These are phyloP conservation scores for Grosmannia clavigera DNA, from an alignment of 2,329 filamentous ascomycete genomes.

Conservation along the genomic window DNA sequence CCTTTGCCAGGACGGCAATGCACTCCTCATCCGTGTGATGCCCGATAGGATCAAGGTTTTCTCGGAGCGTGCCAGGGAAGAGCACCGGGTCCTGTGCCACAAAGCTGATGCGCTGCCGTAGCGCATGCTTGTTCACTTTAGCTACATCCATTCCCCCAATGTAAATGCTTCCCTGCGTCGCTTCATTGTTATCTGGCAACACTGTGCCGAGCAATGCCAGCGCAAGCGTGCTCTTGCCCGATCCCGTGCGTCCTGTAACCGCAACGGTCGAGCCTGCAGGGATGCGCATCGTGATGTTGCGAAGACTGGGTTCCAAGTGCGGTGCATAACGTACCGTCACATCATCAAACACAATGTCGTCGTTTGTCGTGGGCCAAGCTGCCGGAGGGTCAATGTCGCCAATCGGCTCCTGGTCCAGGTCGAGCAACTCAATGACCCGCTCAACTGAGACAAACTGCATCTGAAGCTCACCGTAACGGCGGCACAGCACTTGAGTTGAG, in stretches of 20 bases:
- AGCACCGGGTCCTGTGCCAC: conserved; percentile 53
- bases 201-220: conserved; percentile 46
- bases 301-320: conserved; percentile 60
- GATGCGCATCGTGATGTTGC: conserved; percentile 58
- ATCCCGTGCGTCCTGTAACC: conserved; percentile 73
- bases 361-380: conserved; percentile 61
- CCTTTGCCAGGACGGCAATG: conserved; percentile 40
- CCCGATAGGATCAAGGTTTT: conserved; percentile 57
- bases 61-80: conserved; percentile 44
- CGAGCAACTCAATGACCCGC: conserved; percentile 68
- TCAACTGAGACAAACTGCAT: conserved; percentile 90
- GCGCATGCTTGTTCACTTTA: conserved; percentile 38
- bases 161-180: conserved; percentile 32
- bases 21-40: conserved; percentile 42
- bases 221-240: conserved; percentile 70
- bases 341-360: conserved; percentile 63
- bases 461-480: conserved; percentile 71
- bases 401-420: conserved; percentile 61
- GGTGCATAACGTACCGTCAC: conserved; percentile 72
- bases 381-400: conserved; percentile 49
- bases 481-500: conserved; percentile 62
- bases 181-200: conserved; percentile 25
- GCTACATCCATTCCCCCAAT: conserved; percentile 43
- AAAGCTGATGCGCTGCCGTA: conserved; percentile 47
- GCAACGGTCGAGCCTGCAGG: conserved; percentile 50